Evolutionary conservation across 1,284 basidiomycete species (phyloP).

Genomic region (Pseudozyma sp.): DNA sequence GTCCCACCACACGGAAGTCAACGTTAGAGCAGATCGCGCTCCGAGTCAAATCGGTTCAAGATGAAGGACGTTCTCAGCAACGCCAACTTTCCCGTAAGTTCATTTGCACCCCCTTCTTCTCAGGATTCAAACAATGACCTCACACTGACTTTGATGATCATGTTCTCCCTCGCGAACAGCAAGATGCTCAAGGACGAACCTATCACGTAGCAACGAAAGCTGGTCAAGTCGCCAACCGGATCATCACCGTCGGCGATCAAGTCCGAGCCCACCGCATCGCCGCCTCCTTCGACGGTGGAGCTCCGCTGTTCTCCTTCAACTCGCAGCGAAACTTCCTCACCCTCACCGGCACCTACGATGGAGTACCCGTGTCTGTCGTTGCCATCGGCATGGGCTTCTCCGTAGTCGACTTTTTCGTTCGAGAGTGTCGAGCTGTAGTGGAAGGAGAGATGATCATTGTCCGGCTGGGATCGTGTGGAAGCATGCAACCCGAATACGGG

Average conservation of each 20-base stretch:
- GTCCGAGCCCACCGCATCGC: slow-evolving; percentile 77
- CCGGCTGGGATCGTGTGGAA: slow-evolving; percentile 74
- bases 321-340: slow-evolving; percentile 84
- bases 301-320: slow-evolving; percentile 73
- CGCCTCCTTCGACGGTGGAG: slow-evolving; percentile 74
- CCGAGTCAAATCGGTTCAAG: slow-evolving; percentile 5
- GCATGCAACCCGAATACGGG: slow-evolving; percentile 75
- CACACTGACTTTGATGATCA: neutral
- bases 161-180: slow-evolving; percentile 10
- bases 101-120: too few relatives aligned
- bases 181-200: slow-evolving; percentile 52
- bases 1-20: too few relatives aligned
- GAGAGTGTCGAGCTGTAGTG: slow-evolving; percentile 82
- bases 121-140: too few relatives aligned
- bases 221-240: slow-evolving; percentile 78
- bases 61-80: slow-evolving; percentile 59
- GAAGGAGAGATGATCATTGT: slow-evolving; percentile 79
- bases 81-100: slow-evolving; percentile 60
- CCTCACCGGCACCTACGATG: slow-evolving; percentile 80
- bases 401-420: slow-evolving; percentile 79
- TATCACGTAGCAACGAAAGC: slow-evolving; percentile 55
- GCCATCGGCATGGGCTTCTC: slow-evolving; percentile 82
- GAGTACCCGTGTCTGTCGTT: slow-evolving; percentile 78
- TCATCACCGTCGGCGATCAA: slow-evolving; percentile 81
- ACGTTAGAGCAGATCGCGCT: neutral